A percentile compares a stretch with the other conserved stretches of the same genome.
phyloP scores from a whole-genome alignment of 768 basidiomycete genomes.

The Russula ochroleuca region DNA sequence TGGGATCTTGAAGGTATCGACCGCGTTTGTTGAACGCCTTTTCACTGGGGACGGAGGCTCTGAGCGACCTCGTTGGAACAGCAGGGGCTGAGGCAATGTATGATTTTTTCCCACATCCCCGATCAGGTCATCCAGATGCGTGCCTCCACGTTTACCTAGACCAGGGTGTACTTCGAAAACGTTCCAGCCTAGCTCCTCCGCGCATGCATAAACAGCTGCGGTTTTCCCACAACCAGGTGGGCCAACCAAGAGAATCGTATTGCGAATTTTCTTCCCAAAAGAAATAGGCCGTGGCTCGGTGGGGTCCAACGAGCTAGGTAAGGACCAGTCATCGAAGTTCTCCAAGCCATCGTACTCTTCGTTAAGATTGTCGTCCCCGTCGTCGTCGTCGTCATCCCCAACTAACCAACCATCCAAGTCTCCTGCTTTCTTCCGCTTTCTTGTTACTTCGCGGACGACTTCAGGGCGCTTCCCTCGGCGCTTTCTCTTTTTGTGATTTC shows the following conservation, averaged over 20 bases:
- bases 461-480: conserved; percentile 16
- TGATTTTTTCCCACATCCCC: conserved; percentile 96
- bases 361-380: conserved; percentile 8
- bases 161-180: conserved; percentile 97
- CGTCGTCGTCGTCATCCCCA: conserved; percentile 19
- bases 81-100: conserved; percentile 35
- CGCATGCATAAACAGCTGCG: conserved; percentile 88
- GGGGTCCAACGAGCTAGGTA: conserved; percentile 6
- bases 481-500: conserved; percentile 18
- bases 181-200: conserved; percentile 90
- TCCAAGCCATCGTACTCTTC: background rate
- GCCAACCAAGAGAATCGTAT: conserved; percentile 81
- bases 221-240: conserved; percentile 89
- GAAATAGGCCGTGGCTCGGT: conserved; percentile 22
- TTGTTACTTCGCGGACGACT: conserved; percentile 27
- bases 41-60: conserved; percentile 22
- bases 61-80: conserved; percentile 23
- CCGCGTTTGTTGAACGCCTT: conserved; percentile 2
- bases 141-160: conserved; percentile 80
- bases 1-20: background rate
- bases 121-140: conserved; percentile 71
- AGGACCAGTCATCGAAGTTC: conserved; percentile 3
- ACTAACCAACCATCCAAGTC: conserved; percentile 25
- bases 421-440: conserved; percentile 21
- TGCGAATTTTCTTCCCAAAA: conserved; percentile 57